These are phyloP conservation scores for Periconia digitata DNA, from an alignment of 2,329 filamentous ascomycete genomes.

Conservation along the genomic window DNA sequence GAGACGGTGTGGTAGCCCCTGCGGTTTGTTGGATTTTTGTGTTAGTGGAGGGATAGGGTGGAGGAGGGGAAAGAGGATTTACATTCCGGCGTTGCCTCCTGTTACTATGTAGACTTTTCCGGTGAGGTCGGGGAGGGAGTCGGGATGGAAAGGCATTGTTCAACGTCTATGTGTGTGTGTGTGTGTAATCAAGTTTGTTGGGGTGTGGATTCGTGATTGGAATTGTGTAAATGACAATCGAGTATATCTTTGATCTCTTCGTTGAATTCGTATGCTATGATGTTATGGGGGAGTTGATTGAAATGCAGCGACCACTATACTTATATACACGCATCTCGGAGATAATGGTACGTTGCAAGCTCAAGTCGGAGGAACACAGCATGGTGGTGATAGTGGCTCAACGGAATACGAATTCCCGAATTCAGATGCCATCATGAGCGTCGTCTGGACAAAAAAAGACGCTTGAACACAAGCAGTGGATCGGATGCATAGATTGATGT, in stretches of 20 bases:
- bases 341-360: too few species aligned
- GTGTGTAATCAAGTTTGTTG: neutral
- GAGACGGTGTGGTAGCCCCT: conserved; percentile 18
- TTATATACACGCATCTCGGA: too few species aligned
- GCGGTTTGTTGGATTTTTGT: conserved; percentile 7
- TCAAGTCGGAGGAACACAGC: too few species aligned
- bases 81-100: conserved; percentile 13
- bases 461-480: neutral
- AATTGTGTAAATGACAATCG: too few species aligned
- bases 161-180: neutral
- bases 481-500: neutral
- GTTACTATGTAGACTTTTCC: conserved; percentile 12
- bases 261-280: neutral
- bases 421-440: too few species aligned
- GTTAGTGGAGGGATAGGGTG: neutral
- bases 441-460: too few species aligned
- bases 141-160: conserved; percentile 13
- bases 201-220: neutral
- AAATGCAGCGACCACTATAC: too few species aligned
- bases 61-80: conserved; percentile 3
- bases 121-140: conserved; percentile 8
- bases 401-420: too few species aligned
- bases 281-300: too few species aligned
- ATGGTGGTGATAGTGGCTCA: too few species aligned
- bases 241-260: neutral